Evolutionary conservation across 2,329 filamentous ascomycete genomes (phyloP), one percentile per base, ranked within the genome.

Genomic region (Xylariaceae sp.): DNA sequence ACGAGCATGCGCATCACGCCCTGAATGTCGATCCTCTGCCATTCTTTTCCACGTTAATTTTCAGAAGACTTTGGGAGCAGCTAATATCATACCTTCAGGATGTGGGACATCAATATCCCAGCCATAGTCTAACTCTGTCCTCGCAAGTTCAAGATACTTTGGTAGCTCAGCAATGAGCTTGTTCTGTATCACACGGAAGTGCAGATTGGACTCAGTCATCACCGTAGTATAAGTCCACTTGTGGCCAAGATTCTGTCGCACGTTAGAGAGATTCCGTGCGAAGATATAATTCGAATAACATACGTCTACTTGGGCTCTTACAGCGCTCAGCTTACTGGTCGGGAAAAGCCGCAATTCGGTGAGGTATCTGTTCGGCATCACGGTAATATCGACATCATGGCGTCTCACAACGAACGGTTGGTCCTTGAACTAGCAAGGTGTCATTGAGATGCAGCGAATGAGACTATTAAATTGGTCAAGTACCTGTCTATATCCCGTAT

Each of bases 11-110:
- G 44, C 30, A 44, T 33, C 4, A 41, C 24, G 8, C 45, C 8
- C 30, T 50, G 38, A 12, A 44, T 32, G 34, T 45, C 34, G 6
- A 49, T 34, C 31, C 43, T 33, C 6, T 33, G n/a, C 48, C 48
- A 50, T 12, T 45, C 43, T 47, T 15, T 15, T 3, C 9, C 12
- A 4, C 17, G 24, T 12, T 22, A 13, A 16, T 34, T 19, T 12
- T 19, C 24, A 13, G 15, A 24, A 19, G 12, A 13, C 13, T 9
- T 15, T 16, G 12, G 19, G 34, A 13, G 12, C 18, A 19, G 18
- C 9, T 12, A 19, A 19, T 9, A 19, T 9, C 16, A 19, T n/a
- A 17, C 18, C 41, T 3, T 38, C 38, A 34, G 41, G 7, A 11
- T 19, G n/a, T 4, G 37, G 38, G 3, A 47, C 18, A 22, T 44